Base-by-base conservation (phyloP, 148 eudicot species). In the Rheum nobile region DNA sequence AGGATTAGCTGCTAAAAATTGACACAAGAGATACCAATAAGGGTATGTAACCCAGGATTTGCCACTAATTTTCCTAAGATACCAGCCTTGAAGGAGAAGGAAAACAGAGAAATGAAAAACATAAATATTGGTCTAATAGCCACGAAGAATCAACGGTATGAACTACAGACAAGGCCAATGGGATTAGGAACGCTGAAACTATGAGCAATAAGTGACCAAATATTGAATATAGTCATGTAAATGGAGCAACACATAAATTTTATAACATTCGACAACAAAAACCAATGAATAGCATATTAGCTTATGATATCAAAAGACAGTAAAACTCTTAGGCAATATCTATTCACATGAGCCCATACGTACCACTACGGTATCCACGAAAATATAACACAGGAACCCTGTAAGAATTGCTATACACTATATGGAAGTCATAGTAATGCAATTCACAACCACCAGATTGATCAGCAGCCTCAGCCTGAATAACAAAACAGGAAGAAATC, bases 381-480 rank as follows among this genome's bases (percentile, higher is more conserved):
- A 96, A 92, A 79, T 90, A 90, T 42, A 96, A 83, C 83, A 89
- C 86, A 0, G 97, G 99, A 70, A 96, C 97, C 79, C 77, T 90
- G 81, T 88, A 96, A 43, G 99, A 87, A 59, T 74, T 74, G 83
- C 87, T 92, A 83, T 96, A 92, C 41, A 90, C 86, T 24, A 87
- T 81, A 79, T 96, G 97, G 79, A 90, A 90, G 85, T 96, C 97
- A 79, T 86, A 96, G 67, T 79, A 79, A 80, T 85, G 88, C 72
- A 78, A 82, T 79, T 86, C 90, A 65, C 82, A 68, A 67, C 59
- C 67, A 67, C 59, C 67, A 74, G 41, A 59, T 71, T 79, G 77
- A 5, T 41, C 43, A 41, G 43, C 5, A 41, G 43, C 43, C 29
- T 76, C 75, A 75, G 81, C 88, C 92, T 88, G 71, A 71, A 75